These are phyloP conservation scores for Pyricularia sp. DNA, from an alignment of 2,329 filamentous ascomycete genomes.

Conservation along the genomic window DNA sequence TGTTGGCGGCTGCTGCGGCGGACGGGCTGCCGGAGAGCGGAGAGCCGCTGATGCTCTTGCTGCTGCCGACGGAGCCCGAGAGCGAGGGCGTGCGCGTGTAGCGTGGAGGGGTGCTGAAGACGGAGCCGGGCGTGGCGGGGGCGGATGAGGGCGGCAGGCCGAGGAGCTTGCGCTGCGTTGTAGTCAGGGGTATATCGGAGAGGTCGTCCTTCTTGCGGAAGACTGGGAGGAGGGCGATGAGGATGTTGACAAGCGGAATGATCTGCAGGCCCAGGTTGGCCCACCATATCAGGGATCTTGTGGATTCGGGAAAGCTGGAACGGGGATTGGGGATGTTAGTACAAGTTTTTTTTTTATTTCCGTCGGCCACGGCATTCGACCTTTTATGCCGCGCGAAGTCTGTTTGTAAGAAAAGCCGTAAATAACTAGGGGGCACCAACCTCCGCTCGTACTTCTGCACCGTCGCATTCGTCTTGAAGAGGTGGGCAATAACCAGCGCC, in stretches of 20 bases:
- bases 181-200: conserved; percentile 81
- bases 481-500: conserved; percentile 19
- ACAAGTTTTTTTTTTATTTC: too few relatives aligned
- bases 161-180: conserved; percentile 76
- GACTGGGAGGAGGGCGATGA: conserved; percentile 61
- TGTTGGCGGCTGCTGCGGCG: conserved; percentile 13
- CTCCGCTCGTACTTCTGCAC: conserved; percentile 1
- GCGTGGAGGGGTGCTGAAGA: conserved; percentile 77
- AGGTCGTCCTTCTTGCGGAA: conserved; percentile 66
- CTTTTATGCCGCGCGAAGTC: too few relatives aligned
- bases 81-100: conserved; percentile 68
- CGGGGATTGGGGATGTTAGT: neutral
- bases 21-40: conserved; percentile 38
- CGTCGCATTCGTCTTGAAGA: conserved; percentile 1
- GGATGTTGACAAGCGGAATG: conserved; percentile 61
- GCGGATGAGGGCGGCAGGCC: conserved; percentile 62
- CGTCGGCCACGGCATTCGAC: neutral
- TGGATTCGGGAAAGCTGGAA: conserved; percentile 1
- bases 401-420: too few relatives aligned
- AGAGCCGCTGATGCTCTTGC: conserved; percentile 45
- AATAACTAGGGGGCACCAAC: neutral
- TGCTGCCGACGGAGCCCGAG: conserved; percentile 50
- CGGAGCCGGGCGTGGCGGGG: conserved; percentile 57
- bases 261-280: conserved; percentile 39
- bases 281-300: conserved; percentile 25